Evolutionary conservation across 495 filamentous ascomycete species (phyloP), one percentile per base, ranked within the genome.

Genomic region (Aspergillus baeticus): DNA sequence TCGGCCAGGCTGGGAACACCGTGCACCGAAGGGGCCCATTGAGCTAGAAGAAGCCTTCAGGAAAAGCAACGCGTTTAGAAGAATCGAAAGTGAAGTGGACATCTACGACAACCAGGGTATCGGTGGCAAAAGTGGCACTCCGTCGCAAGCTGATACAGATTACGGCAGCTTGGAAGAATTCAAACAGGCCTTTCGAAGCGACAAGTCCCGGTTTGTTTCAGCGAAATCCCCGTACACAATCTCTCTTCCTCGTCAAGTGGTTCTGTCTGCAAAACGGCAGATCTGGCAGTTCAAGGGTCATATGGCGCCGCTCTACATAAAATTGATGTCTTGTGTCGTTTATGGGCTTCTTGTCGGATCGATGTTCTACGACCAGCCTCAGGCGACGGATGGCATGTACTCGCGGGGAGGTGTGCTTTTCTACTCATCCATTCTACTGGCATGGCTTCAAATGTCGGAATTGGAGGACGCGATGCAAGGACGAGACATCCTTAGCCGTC

Each of bases 401-500:
- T 67, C 64, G 6, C 58, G 68, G 33, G 75, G 79, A 23, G 76
- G 79, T 69, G 75, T 81, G 2, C 62, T 84, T 17, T 92, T 92
- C 72, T 89, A 92, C 69, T 80, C 84, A 38, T 69, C 92, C 2
- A 77, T 95, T 21, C 86, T 92, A 71, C 87, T 91, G 55, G 85
- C 87, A n/a, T 81, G 91, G 62, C 74, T 92, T n/a, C 86, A 90
- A 31, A 74, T 93, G 43, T 80, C 87, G 0, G 89, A 93, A 62
- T 68, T 91, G 42, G 88, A 84, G 51, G 74, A 84, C 15, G 84
- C 87, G 0, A 91, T 91, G 66, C 75, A 81, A 10, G 82, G 83
- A 2, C 80, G 87, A 22, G 87, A 86, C 14, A 88, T 93, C 41
- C 70, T 93, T 14, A 81, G 85, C 53, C 90, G 91, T 41, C 90